These are phyloP conservation scores for Xanthoparmelia taractica DNA, from an alignment of 495 filamentous ascomycete species.

Conservation along the genomic window DNA sequence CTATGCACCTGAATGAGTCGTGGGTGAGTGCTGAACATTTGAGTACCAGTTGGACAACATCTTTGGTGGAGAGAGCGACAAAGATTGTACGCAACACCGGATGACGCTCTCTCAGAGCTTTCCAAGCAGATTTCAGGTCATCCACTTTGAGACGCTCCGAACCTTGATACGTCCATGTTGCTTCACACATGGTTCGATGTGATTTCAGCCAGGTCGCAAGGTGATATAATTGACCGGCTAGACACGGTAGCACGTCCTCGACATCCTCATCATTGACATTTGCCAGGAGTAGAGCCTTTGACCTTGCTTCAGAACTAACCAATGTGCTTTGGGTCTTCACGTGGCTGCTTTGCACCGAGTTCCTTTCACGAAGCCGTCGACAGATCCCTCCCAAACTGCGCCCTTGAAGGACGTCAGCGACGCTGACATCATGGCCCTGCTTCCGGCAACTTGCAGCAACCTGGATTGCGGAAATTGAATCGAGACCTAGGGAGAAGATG, in stretches of 20 bases:
- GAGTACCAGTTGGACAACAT: conserved; percentile 34
- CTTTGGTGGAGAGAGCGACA: conserved; percentile 35
- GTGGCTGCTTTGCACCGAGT: conserved; percentile 12
- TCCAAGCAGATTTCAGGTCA: conserved; percentile 47
- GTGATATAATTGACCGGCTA: conserved; percentile 65
- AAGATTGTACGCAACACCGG: conserved; percentile 59
- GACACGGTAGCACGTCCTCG: conserved; percentile 54
- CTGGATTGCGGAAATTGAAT: conserved; percentile 84
- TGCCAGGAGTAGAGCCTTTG: conserved; percentile 31
- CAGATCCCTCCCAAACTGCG: conserved; percentile 56
- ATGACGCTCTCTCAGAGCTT: conserved; percentile 41
- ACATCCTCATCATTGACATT: conserved; percentile 35
- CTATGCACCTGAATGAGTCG: conserved; percentile 21
- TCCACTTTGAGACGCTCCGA: conserved; percentile 31
- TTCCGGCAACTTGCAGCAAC: conserved; percentile 57
- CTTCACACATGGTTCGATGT: conserved; percentile 50
- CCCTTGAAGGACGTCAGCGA: conserved; percentile 59
- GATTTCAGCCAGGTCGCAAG: conserved; percentile 61
- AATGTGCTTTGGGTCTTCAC: conserved; percentile 19
- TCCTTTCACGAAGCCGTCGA: conserved; percentile 22
- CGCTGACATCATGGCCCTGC: conserved; percentile 47
- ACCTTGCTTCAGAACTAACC: conserved; percentile 28
- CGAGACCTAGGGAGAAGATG: conserved; percentile 79
- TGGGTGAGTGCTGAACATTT: conserved; percentile 25
- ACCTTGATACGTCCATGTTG: conserved; percentile 50